Evolutionary conservation across 345 rosid genomes (phyloP).

Genomic region (Euphorbia peplus): DNA sequence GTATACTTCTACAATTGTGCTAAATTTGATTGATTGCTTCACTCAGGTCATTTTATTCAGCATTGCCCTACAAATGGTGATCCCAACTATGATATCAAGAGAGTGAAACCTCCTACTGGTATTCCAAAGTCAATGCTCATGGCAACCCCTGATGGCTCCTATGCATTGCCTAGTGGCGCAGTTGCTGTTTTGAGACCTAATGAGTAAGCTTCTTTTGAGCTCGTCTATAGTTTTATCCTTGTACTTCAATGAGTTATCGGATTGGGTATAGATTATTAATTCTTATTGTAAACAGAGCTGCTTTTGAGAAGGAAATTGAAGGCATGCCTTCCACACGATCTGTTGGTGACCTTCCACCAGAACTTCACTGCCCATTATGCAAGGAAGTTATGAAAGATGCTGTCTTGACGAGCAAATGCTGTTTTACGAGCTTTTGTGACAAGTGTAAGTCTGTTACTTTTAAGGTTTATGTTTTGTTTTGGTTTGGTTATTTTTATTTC

Average conservation of each 20-base stretch:
- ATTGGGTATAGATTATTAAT: slow-evolving; percentile 5
- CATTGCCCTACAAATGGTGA: slow-evolving; percentile 99
- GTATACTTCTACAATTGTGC: background rate
- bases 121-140: slow-evolving; percentile 97
- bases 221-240: background rate
- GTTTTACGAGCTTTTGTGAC: slow-evolving; percentile 83
- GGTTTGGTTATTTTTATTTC: background rate
- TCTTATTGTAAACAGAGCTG: slow-evolving; percentile 55
- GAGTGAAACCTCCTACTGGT: slow-evolving; percentile 94
- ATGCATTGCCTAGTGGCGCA: slow-evolving; percentile 94
- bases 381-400: slow-evolving; percentile 89
- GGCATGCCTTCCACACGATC: slow-evolving; percentile 88
- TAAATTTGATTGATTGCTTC: slow-evolving; percentile 3
- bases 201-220: slow-evolving; percentile 51
- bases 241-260: background rate
- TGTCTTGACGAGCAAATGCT: slow-evolving; percentile 90
- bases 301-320: slow-evolving; percentile 93
- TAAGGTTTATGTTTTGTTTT: too few relatives aligned
- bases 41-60: slow-evolving; percentile 93
- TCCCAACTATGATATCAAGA: slow-evolving; percentile 80
- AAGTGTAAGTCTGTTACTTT: slow-evolving; percentile 58
- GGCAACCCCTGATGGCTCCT: slow-evolving; percentile 94
- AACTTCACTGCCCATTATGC: slow-evolving; percentile 92
- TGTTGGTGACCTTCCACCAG: slow-evolving; percentile 96
- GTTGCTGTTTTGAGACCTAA: slow-evolving; percentile 93